A percentile compares a stretch with the other conserved stretches of the same genome.
Evolutionary conservation across 2,329 filamentous ascomycete genomes (phyloP).

Genomic region (Fusarium paranaense): DNA sequence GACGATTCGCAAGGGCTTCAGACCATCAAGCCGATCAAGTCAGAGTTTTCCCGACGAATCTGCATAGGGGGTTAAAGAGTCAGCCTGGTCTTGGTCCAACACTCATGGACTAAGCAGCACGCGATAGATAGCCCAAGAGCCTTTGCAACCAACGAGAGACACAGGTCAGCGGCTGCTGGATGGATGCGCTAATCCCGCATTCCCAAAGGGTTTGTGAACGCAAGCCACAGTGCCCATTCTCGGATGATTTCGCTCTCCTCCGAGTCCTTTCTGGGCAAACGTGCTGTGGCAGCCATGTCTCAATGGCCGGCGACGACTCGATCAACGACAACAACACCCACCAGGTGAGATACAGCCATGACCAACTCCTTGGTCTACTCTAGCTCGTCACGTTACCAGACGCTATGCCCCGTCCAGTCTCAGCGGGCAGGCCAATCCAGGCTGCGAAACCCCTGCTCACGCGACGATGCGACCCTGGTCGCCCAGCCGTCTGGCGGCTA

Average conservation of each 20-base stretch:
- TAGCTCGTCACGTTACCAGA: slow-evolving; percentile 50
- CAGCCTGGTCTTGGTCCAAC: slow-evolving; percentile 7
- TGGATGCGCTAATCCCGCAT: slow-evolving; percentile 48
- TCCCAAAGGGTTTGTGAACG: slow-evolving; percentile 33
- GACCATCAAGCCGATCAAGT: slow-evolving; percentile 25
- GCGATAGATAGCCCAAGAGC: slow-evolving; percentile 17
- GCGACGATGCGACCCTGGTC: slow-evolving; percentile 44
- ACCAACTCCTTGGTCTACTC: slow-evolving; percentile 29
- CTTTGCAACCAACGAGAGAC: slow-evolving; percentile 37
- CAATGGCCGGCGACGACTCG: slow-evolving; percentile 28
- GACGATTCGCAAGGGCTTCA: slow-evolving; percentile 17
- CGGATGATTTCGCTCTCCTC: slow-evolving; percentile 32
- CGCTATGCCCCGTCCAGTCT: slow-evolving; percentile 44
- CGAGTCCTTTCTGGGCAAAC: slow-evolving; percentile 31
- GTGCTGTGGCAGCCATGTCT: slow-evolving; percentile 33
- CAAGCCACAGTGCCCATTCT: slow-evolving; percentile 42
- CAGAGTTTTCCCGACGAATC: neutral
- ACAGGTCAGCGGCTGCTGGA: slow-evolving; percentile 34
- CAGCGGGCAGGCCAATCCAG: slow-evolving; percentile 48
- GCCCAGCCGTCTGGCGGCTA: slow-evolving; percentile 47
- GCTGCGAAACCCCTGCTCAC: slow-evolving; percentile 46
- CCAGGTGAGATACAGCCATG: slow-evolving; percentile 16
- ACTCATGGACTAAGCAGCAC: slow-evolving; percentile 8
- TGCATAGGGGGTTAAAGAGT: slow-evolving; percentile 11
- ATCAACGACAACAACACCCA: slow-evolving; percentile 9